Conservation (phyloP, 2,329 filamentous ascomycete species). For the Ilyonectria sp. region DNA sequence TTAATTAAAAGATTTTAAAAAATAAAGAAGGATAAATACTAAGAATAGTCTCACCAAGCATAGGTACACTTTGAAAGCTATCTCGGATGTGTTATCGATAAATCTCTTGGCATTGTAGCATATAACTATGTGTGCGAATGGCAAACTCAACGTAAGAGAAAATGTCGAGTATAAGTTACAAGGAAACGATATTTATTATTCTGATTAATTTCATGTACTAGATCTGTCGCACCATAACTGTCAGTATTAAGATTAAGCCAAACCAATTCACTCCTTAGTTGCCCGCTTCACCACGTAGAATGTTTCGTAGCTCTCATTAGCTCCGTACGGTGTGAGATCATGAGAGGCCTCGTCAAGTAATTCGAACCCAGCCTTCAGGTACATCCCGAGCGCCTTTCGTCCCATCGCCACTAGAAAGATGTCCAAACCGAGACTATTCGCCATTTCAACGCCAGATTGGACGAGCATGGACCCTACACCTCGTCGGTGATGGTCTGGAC, state of each 20-base stretch:
- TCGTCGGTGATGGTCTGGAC: slow-evolving; percentile 38
- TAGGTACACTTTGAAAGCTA: too few relatives aligned
- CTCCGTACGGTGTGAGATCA: slow-evolving; percentile 20
- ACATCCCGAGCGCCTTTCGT: slow-evolving; percentile 28
- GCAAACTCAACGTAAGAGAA: too few relatives aligned
- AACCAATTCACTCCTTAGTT: background rate
- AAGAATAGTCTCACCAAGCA: too few relatives aligned
- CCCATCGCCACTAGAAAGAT: slow-evolving; percentile 40
- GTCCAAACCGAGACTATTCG: slow-evolving; percentile 35
- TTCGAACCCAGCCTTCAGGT: slow-evolving; percentile 40
- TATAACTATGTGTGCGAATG: too few relatives aligned
- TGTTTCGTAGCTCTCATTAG: slow-evolving; percentile 31
- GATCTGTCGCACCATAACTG: too few relatives aligned
- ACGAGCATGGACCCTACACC: slow-evolving; percentile 44
- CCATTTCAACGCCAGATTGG: slow-evolving; percentile 38
- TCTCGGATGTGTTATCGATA: too few relatives aligned
- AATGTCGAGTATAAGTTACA: too few relatives aligned
- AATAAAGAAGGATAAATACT: too few relatives aligned
- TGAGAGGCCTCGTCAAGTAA: slow-evolving; percentile 27
- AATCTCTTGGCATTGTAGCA: too few relatives aligned
- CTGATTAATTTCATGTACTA: too few relatives aligned
- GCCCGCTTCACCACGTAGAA: slow-evolving; percentile 28
- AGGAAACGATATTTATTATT: too few relatives aligned
- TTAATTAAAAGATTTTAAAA: too few relatives aligned
- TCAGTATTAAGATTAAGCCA: background rate